Evolutionary conservation across 768 basidiomycete genomes (phyloP).

Genomic region (Steccherinum ochraceum): DNA sequence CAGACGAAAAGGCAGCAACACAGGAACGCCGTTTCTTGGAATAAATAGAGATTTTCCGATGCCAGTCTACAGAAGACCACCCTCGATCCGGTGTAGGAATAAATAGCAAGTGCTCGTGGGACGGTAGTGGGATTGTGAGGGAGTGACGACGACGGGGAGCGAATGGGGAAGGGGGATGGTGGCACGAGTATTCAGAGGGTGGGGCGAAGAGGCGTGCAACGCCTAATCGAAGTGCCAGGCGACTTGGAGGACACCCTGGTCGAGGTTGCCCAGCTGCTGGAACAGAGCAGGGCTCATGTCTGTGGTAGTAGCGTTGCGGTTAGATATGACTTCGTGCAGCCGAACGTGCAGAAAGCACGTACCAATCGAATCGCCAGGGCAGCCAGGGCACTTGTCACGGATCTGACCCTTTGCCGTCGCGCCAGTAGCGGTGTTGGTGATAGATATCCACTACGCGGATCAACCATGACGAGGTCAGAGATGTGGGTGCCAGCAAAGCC

Average conservation of each 20-base stretch:
- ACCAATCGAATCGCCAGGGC: slow-evolving; percentile 52
- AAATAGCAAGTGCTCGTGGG: too few relatives aligned
- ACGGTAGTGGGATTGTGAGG: too few relatives aligned
- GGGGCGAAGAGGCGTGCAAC: slow-evolving; percentile 1
- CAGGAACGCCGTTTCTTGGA: neutral
- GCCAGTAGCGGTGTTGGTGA: slow-evolving; percentile 38
- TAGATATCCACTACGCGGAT: slow-evolving; percentile 57
- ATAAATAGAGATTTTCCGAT: neutral
- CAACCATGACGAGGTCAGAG: neutral
- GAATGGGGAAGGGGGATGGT: neutral
- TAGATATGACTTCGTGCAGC: too few relatives aligned
- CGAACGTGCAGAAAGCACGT: slow-evolving; percentile 18
- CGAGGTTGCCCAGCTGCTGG: slow-evolving; percentile 39
- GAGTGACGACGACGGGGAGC: too few relatives aligned
- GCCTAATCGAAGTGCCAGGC: slow-evolving; percentile 50
- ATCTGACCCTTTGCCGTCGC: slow-evolving; percentile 21
- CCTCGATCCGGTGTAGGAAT: too few relatives aligned
- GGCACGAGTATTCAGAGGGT: neutral
- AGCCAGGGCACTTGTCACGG: slow-evolving; percentile 55
- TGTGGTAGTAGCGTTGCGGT: slow-evolving; percentile 27
- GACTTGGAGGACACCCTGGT: slow-evolving; percentile 44
- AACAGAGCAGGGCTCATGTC: slow-evolving; percentile 67
- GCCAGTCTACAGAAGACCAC: neutral
- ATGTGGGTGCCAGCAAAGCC: neutral
- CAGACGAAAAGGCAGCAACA: neutral